Base-by-base conservation (phyloP, 1,139 yeast species). In the Diutina siamensis region DNA sequence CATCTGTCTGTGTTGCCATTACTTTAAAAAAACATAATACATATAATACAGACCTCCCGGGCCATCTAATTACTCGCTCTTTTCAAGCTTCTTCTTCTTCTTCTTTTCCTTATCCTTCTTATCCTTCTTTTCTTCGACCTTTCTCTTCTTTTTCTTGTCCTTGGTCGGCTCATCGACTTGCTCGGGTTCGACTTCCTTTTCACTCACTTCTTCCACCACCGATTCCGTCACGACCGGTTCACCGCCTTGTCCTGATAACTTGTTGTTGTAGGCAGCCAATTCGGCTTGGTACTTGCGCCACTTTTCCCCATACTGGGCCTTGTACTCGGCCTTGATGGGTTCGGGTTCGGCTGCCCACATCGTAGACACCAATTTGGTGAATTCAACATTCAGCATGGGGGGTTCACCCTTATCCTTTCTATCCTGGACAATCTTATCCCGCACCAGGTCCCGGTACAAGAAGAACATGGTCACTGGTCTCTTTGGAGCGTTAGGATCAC, bases 391-490 rank as follows among this genome's bases (percentile, higher is more conserved):
- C 12, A 18, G n/a, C 32, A 25, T 12, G 21, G 42, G 42, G 4
- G 8, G 4, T 7, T 25, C 42, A 7, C 28, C 42, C 31, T 22
- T 15, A 15, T 18, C n/a, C 20, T 21, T n/a, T 9, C 28, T 5
- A 12, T 22, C 32, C n/a, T 38, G 28, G 19, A 38, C 17, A 15
- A 38, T n/a, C 17, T 38, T 18, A 15, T 22, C 21, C 9, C 42
- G 18, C 8, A 38, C 32, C 8, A 8, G 31, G 13, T 38, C 42
- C 8, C 42, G 31, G 42, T 25, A 38, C 19, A 38, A 17, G 20
- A 38, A 25, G 32, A 38, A 38, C 42, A 38, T 31, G n/a, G 42
- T 38, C 32, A 38, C 31, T 4, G 42, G 42, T 32, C 22, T 38
- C 33, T 38, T 38, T 20, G 42, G 42, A 13, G 42, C 42, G 15